Conservation (phyloP, 148 eudicot species). For the Polygonum aviculare region DNA sequence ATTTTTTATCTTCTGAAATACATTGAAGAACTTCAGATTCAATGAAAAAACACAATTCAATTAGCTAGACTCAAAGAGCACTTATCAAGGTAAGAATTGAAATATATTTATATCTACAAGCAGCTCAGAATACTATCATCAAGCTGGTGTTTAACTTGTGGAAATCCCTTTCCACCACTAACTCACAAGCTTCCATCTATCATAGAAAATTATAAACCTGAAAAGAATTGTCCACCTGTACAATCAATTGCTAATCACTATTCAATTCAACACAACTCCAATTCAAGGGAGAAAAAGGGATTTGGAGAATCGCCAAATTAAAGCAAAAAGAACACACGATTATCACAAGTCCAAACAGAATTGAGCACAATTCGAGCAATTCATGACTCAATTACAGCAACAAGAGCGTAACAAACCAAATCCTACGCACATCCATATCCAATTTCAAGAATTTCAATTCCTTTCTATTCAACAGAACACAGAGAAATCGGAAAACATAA, state of each 20-base stretch:
- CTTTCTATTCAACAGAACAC: neutral
- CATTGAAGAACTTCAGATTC: neutral
- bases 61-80: neutral
- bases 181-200: neutral
- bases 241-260: neutral
- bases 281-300: neutral
- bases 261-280: neutral
- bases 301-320: neutral
- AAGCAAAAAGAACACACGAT: neutral
- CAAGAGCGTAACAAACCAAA: neutral
- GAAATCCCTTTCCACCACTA: neutral
- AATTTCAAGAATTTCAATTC: neutral
- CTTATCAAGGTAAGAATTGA: neutral
- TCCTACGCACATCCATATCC: neutral
- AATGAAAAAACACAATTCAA: neutral
- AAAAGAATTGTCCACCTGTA: neutral
- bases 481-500: neutral
- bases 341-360: neutral
- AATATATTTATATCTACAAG: neutral
- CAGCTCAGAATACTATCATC: neutral
- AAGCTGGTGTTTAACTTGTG: neutral
- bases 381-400: neutral
- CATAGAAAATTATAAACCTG: neutral
- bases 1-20: constrained; percentile 24
- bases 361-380: neutral